Base-by-base conservation (phyloP, 2,329 filamentous ascomycete genomes). In the Neofusicoccum sp. region DNA sequence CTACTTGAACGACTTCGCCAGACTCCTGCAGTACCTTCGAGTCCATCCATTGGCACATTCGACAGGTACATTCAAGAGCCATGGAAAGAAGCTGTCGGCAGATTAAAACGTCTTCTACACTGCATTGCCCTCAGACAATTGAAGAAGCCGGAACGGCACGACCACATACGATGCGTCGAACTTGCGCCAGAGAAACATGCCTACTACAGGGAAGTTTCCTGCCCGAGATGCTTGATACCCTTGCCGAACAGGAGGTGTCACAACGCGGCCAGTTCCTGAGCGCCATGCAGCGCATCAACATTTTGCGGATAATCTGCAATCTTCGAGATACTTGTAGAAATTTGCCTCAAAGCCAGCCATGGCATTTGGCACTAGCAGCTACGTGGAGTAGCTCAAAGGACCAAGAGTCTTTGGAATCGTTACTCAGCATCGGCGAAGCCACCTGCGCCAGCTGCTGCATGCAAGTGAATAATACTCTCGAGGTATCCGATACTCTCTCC, bases 1-100 rank as follows among this genome's bases (percentile, higher is more conserved):
- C 48, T 68, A 68, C 0, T 68, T 80, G 0, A 66, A 66, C 1
- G 80, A 83, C 48, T 68, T 83, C 5, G 69, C 73, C 0, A 70
- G 72, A 1, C 69, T 82, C 0, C 66, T 83, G 1, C 74, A 73
- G 28, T 83, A 82, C 58, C 67, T 82, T 12, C 68, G 69, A 5
- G 73, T 71, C 0, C 65, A 76, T 61, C 80, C 80, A 0, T 81
- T 80, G 12, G 20, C 5, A n/a, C 48, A n/a, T 53, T 53, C 11
- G 33, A 53, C 4, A 6, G 7, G 3, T 3, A 30, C 11, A 40
- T 53, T 1, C 8, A 9, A 2, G 3, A 4, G 0, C 33, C 20
- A n/a, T 53, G 48, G 12, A 28, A 16, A n/a, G 33, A 53, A 6
- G 34, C 33, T 6, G 1, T 30, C 8, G 20, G 9, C 0, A 26